Percentiles rank a stretch among this genome's conserved stretches.
These are phyloP conservation scores for Blastomyces silverae DNA, from an alignment of 2,329 filamentous ascomycete genomes.

Conservation along the genomic window DNA sequence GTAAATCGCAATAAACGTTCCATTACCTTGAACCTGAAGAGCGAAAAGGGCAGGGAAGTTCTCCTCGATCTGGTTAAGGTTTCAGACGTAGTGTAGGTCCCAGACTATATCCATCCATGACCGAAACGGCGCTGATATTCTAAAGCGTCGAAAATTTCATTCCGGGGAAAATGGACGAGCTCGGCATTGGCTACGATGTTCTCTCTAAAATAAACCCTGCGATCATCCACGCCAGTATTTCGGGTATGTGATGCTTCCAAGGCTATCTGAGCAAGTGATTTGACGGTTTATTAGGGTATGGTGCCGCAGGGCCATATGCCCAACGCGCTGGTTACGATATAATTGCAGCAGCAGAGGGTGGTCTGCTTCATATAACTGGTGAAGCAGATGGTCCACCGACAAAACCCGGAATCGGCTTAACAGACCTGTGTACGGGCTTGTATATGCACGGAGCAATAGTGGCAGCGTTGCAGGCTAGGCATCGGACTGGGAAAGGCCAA, in stretches of 20 bases:
- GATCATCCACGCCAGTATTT: slow-evolving; percentile 42
- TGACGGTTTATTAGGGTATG: slow-evolving; percentile 30
- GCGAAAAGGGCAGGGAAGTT: slow-evolving; percentile 28
- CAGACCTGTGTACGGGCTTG: slow-evolving; percentile 43
- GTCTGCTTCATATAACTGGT: slow-evolving; percentile 42
- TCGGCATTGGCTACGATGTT: slow-evolving; percentile 39
- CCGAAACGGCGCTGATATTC: slow-evolving; percentile 2
- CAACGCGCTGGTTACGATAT: slow-evolving; percentile 43
- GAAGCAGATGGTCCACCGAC: slow-evolving; percentile 38
- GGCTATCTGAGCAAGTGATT: not conserved
- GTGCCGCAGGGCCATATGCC: slow-evolving; percentile 38
- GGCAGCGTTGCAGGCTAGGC: slow-evolving; percentile 37
- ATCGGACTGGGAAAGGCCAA: slow-evolving; percentile 38
- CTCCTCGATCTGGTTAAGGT: slow-evolving; percentile 33
- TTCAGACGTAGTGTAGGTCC: slow-evolving; percentile 35
- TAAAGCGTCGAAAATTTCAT: slow-evolving; percentile 41
- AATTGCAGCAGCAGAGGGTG: slow-evolving; percentile 42
- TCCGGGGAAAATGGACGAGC: slow-evolving; percentile 38
- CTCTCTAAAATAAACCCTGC: slow-evolving; percentile 35
- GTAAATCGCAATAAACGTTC: slow-evolving; percentile 45
- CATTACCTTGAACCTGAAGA: slow-evolving; percentile 33
- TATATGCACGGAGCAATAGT: slow-evolving; percentile 44
- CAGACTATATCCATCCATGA: not conserved
- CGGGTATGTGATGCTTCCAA: slow-evolving; percentile 27
- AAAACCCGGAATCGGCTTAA: slow-evolving; percentile 40